Evolutionary conservation across 495 filamentous ascomycete species (phyloP), one percentile per base, ranked within the genome.

Genomic region (Penicillium flavigenum): DNA sequence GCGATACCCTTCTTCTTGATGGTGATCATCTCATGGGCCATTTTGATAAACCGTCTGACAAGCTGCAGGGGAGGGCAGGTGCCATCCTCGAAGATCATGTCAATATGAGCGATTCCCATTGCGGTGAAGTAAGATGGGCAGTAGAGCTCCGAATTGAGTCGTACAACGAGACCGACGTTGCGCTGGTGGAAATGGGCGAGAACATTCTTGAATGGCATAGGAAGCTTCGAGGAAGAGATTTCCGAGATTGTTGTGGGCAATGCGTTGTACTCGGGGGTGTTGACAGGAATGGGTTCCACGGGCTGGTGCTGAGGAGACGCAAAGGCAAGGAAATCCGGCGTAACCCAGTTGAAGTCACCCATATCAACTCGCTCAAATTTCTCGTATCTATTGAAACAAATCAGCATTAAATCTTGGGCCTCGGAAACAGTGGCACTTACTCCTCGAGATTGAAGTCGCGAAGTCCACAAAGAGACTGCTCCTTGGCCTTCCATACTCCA

Each of bases 331-430:
- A 99, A 99, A 57, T 89, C 78, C 14, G 92, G 92, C 11, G 92
- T 95, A 46, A 99, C 80, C 94, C 94, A 99, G 79, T 99, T 99
- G 87, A 99, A 99, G 73, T 99, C 94, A 55, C 94, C 94, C 80
- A 96, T 92, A 63, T 99, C 95, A 3, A 98, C 94, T 52, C 94
- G 82, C 72, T 99, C 94, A 60, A 83, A 99, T 66, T 83, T 87
- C 74, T 99, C 94, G 66, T 99, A 91, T 42, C 86, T 89, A 52
- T 19, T 16, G n/a, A 10, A 11, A 8, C 11, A 1, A 45, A 57
- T 79, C 47, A 79, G 68, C 44, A 14, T 14, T 9, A 20, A 14
- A 34, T 11, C 8, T 36, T 39, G 6, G 51, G 2, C 24, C 14
- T 3, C 39, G 26, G 5, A 29, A 45, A 46, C 4, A 51, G 11